phyloP scores from a whole-genome alignment of 2,329 filamentous ascomycete genomes.

The Pestalotiopsis sp. region DNA sequence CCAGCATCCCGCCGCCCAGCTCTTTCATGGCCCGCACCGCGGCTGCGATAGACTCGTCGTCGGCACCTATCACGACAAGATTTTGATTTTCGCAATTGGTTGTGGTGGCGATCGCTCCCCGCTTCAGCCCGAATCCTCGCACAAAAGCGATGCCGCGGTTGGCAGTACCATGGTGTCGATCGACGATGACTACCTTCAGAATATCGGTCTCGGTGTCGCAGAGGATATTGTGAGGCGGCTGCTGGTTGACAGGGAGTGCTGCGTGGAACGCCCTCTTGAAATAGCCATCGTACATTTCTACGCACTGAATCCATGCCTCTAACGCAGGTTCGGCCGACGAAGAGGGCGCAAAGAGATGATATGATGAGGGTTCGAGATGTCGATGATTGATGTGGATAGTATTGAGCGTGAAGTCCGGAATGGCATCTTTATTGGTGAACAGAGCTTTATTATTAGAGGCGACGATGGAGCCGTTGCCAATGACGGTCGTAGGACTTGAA shows the following conservation, averaged over 20 bases:
- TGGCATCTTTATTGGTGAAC: constrained; percentile 18
- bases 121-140: constrained; percentile 14
- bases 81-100: constrained; percentile 26
- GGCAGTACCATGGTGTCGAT: constrained; percentile 20
- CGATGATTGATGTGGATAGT: constrained; percentile 15
- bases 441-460: constrained; percentile 19
- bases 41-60: constrained; percentile 21
- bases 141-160: constrained; percentile 21
- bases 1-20: constrained; percentile 20
- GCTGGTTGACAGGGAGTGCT: constrained; percentile 9
- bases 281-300: constrained; percentile 27
- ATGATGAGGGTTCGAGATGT: constrained; percentile 12
- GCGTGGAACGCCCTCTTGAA: constrained; percentile 25
- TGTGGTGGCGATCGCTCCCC: constrained; percentile 24
- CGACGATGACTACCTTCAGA: constrained; percentile 23
- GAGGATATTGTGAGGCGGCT: constrained; percentile 26
- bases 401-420: constrained; percentile 21
- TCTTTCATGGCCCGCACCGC: constrained; percentile 15
- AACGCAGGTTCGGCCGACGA: background rate
- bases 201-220: constrained; percentile 29
- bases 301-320: constrained; percentile 21
- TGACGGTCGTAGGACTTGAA: constrained; percentile 17
- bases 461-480: constrained; percentile 22
- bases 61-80: constrained; percentile 21
- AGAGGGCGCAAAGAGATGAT: constrained; percentile 11